Conservation (phyloP, 2,329 filamentous ascomycete genomes). For the Drechslerella coelobrocha region DNA sequence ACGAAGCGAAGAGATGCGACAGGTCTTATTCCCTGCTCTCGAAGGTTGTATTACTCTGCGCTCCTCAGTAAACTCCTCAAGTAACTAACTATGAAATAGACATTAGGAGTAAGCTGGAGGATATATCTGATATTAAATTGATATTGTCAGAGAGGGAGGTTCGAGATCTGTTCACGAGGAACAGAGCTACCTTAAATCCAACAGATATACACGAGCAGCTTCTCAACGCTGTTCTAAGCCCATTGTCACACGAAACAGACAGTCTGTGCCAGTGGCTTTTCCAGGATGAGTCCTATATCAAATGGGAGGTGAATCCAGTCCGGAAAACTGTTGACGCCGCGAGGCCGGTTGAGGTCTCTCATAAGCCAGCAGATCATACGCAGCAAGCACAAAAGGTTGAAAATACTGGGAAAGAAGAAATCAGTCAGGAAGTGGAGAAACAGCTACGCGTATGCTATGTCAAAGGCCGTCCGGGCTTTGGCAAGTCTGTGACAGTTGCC, state of each 20-base stretch:
- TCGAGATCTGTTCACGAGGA: constrained; percentile 33
- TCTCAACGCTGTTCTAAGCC: constrained; percentile 32
- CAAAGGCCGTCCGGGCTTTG: constrained; percentile 42
- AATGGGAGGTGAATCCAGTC: constrained; percentile 23
- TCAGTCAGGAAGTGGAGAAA: constrained; percentile 18
- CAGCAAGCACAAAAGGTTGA: constrained; percentile 15
- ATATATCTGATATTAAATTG: constrained; percentile 46
- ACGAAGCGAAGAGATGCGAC: constrained; percentile 30
- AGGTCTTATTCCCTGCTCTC: constrained; percentile 34
- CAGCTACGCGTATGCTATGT: constrained; percentile 41
- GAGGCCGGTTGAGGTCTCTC: not conserved
- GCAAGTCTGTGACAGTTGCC: constrained; percentile 44
- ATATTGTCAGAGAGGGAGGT: constrained; percentile 32
- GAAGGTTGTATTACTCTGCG: constrained; percentile 23
- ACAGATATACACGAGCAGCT: constrained; percentile 33
- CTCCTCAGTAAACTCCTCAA: not conserved
- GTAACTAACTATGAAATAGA: constrained; percentile 15
- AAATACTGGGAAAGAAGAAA: not conserved
- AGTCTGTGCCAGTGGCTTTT: constrained; percentile 47
- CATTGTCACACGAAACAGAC: constrained; percentile 42
- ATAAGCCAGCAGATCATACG: not conserved
- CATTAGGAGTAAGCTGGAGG: constrained; percentile 38
- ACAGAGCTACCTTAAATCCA: constrained; percentile 25
- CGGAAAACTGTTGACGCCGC: not conserved
- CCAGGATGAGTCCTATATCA: constrained; percentile 21